Percentiles rank a stretch among this genome's conserved stretches.
Conservation (phyloP, 768 basidiomycete species). For the Phylloporus sp. region DNA sequence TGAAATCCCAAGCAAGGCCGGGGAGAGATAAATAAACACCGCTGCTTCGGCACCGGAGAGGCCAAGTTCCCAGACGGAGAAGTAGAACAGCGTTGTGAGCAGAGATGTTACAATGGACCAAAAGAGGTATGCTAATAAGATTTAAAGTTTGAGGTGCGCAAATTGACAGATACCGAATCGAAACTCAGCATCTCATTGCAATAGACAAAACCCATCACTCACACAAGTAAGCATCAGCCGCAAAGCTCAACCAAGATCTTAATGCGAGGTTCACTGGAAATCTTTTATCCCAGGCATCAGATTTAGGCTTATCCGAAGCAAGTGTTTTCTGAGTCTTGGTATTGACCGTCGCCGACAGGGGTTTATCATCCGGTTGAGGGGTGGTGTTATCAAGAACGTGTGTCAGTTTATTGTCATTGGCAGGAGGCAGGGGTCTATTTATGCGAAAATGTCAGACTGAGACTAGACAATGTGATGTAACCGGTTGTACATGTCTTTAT, state of each 20-base stretch:
- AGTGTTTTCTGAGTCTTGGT: background rate
- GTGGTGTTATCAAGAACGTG: background rate
- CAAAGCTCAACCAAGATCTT: slow-evolving; percentile 31
- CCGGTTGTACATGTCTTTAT: slow-evolving; percentile 44
- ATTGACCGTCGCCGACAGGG: background rate
- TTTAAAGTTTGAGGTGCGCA: background rate
- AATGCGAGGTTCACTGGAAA: background rate
- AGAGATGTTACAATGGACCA: slow-evolving; percentile 83
- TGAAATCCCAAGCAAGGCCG: slow-evolving; percentile 51
- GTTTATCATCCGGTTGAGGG: background rate
- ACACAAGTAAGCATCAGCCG: slow-evolving; percentile 58
- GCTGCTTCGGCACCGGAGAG: slow-evolving; percentile 80
- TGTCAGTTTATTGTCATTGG: slow-evolving; percentile 6
- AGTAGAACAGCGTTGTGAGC: slow-evolving; percentile 82
- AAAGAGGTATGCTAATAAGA: slow-evolving; percentile 61
- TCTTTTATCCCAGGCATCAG: background rate
- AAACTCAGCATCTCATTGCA: slow-evolving; percentile 5
- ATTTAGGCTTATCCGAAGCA: background rate
- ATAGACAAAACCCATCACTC: background rate
- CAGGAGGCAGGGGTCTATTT: slow-evolving; percentile 17
- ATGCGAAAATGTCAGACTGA: slow-evolving; percentile 19
- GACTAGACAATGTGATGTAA: slow-evolving; percentile 36
- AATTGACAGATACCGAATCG: background rate
- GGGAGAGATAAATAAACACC: slow-evolving; percentile 67
- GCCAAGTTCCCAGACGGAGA: slow-evolving; percentile 87